phyloP scores from a whole-genome alignment of 257 asterid species.

The Nicotiana noctiflora region DNA sequence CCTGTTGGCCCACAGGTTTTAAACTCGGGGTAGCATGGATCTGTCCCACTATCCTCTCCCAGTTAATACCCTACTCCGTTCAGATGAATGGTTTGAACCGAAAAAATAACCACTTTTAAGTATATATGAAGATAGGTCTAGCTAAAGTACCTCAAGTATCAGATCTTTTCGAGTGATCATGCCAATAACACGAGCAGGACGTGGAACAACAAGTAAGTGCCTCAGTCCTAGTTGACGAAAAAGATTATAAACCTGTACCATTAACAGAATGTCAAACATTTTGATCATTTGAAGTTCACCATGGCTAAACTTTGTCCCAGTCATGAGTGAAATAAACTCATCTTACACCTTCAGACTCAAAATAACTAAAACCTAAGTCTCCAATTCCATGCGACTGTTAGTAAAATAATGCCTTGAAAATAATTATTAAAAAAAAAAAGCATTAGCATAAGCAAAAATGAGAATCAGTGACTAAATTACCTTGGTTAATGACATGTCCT shows the following conservation, averaged over 20 bases:
- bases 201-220: constrained; percentile 92
- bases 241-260: constrained; percentile 80
- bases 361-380: neutral
- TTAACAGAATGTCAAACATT: constrained; percentile 10
- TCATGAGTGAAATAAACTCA: neutral
- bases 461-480: constrained; percentile 21
- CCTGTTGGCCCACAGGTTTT: neutral
- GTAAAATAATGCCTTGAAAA: neutral
- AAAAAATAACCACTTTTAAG: neutral
- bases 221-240: constrained; percentile 95
- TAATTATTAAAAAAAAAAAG: constrained; percentile 6
- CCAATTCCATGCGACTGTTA: neutral
- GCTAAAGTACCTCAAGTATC: constrained; percentile 70
- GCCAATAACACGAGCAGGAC: constrained; percentile 93
- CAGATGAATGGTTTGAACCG: neutral
- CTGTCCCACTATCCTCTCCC: neutral
- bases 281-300: neutral
- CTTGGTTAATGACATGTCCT: constrained; percentile 97
- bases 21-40: neutral
- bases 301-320: neutral
- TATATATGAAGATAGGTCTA: constrained; percentile 4
- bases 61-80: neutral
- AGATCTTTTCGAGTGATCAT: constrained; percentile 87
- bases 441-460: neutral
- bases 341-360: neutral